Base-by-base conservation (phyloP, 1,284 basidiomycete species). In the Austroboletus olivaceoglutinosus region DNA sequence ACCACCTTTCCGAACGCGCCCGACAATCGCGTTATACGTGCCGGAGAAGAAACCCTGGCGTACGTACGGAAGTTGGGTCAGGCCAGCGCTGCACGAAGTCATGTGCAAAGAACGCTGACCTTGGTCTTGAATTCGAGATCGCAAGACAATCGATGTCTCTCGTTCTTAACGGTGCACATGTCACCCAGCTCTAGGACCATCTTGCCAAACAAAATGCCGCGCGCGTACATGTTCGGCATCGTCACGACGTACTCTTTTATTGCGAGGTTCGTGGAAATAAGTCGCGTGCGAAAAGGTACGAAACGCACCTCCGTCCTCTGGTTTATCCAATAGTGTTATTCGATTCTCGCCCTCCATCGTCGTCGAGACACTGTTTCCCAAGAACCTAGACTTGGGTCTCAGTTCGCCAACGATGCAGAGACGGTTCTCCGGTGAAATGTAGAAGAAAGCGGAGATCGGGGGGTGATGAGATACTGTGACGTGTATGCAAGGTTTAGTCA, bases 91-190 rank as follows among this genome's bases (percentile, higher is more conserved):
- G 15, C 30, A 15, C 15, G 30, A 11, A 12, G 12, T 11, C 30
- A 31, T 13, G 30, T n/a, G 33, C 33, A 46, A 21, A 12, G 43
- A 11, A 54, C 6, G 5, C 62, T 23, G 48, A 86, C 90, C 82
- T 98, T 98, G 22, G 93, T 97, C 78, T 98, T 99, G 78, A 99
- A 99, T 61, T 98, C 94, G 37, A 99, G 75, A 65, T 98, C 93
- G 56, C 89, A 91, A 41, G 70, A 74, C 55, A 93, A 72, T 27
- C 85, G 84, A 44, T 84, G 86, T 60, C 82, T 82, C 56, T 89
- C 86, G 72, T 94, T 95, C 71, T 83, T 82, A 50, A 94, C 91
- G n/a, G 77, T 81, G 63, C 91, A 93, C 27, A 83, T 82, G 71
- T 99, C 96, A 10, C 96, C 96, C 15, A 99, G 78, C 73, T 99